A percentile compares a stretch with the other conserved stretches of the same genome.
Conservation (phyloP, 805 yeast species). For the Priceomyces haplophilus region DNA sequence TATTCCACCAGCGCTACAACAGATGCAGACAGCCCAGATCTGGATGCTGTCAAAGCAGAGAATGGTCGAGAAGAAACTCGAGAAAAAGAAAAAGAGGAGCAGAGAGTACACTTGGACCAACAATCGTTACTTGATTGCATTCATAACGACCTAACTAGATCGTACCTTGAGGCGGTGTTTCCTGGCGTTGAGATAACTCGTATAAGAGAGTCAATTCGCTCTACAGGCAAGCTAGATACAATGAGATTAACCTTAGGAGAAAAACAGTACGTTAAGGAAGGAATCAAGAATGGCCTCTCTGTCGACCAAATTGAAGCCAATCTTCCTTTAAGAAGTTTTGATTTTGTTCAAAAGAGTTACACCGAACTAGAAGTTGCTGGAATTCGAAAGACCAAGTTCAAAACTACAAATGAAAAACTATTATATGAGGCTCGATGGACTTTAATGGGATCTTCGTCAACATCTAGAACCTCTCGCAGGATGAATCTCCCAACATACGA, state of each 20-base stretch:
- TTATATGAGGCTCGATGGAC: conserved; percentile 42
- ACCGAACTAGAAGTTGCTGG: conserved; percentile 23
- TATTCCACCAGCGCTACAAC: too few species aligned
- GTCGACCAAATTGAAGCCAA: conserved; percentile 13
- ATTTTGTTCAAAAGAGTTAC: conserved; percentile 19
- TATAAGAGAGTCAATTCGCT: conserved; percentile 1
- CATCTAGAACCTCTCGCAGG: conserved; percentile 9
- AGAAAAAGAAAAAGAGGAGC: too few species aligned
- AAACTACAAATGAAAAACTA: conserved; percentile 27
- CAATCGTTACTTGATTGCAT: conserved; percentile 8
- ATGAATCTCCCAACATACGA: conserved; percentile 15
- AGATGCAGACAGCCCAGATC: too few species aligned
- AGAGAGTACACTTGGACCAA: too few species aligned
- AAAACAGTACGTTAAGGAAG: conserved; percentile 15
- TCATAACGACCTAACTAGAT: conserved; percentile 16
- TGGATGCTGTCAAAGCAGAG: too few species aligned
- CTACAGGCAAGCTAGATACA: background rate
- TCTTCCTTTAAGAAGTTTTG: conserved; percentile 24
- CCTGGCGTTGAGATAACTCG: conserved; percentile 10
- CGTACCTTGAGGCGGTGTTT: conserved; percentile 12
- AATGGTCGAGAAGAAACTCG: too few species aligned
- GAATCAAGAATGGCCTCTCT: conserved; percentile 13
- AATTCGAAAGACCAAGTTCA: conserved; percentile 26
- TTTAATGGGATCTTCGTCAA: conserved; percentile 5
- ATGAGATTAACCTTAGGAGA: conserved; percentile 26